phyloP scores from a whole-genome alignment of 306 rosid species.

The Fragaria nilgerrensis region DNA sequence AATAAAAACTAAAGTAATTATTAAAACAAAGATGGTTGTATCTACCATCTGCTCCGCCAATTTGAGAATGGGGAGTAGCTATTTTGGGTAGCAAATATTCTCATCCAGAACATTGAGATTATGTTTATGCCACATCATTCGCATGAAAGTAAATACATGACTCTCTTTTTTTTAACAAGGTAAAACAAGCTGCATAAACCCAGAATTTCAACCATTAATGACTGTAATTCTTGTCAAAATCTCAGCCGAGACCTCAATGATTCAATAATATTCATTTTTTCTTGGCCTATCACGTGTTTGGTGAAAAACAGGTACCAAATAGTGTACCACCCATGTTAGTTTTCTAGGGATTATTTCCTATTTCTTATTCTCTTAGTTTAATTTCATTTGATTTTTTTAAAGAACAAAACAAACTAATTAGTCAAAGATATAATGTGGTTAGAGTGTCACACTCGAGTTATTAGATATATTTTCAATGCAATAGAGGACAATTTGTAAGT shows the following conservation, averaged over 20 bases:
- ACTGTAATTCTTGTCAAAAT: not conserved
- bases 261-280: not conserved
- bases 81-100: constrained; percentile 3
- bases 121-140: not conserved
- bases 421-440: constrained; percentile 16
- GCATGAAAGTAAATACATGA: not conserved
- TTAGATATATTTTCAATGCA: not conserved
- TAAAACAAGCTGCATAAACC: not conserved
- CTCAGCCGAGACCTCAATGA: not conserved
- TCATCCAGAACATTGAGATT: too few species aligned
- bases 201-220: not conserved
- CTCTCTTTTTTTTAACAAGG: not conserved
- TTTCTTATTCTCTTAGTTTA: not conserved
- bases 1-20: not conserved
- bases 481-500: constrained; percentile 1
- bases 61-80: not conserved
- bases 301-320: constrained; percentile 16
- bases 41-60: not conserved
- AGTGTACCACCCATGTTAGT: not conserved
- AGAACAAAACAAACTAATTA: too few species aligned
- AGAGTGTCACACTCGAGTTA: not conserved
- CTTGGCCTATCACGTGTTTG: constrained; percentile 32
- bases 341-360: not conserved
- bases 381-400: too few species aligned
- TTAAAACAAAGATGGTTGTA: not conserved